Conservation (phyloP, 371 early-diverging fungal genomes). For the Saksenaea vasiformis region DNA sequence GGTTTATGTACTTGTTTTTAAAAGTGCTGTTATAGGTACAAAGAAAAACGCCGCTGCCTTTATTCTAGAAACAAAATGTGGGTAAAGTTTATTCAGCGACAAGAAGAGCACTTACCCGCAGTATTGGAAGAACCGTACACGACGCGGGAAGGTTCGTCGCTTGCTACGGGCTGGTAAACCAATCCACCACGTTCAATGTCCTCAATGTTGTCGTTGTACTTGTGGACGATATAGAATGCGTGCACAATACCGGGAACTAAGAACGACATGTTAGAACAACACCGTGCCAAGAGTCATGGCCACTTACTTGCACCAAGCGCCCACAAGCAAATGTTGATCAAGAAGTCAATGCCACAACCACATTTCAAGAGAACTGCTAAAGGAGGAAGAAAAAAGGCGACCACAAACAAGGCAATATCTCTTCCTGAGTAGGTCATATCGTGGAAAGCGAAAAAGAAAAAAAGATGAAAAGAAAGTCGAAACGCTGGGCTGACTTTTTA, state of each 20-base stretch:
- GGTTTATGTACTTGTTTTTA: too few relatives aligned
- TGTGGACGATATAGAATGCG: slow-evolving; percentile 54
- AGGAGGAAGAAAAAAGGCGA: slow-evolving; percentile 77
- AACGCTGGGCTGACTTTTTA: not conserved
- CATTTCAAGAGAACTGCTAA: slow-evolving; percentile 63
- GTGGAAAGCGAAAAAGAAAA: slow-evolving; percentile 7
- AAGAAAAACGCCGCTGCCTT: too few relatives aligned
- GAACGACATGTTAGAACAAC: not conserved
- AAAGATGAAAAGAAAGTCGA: slow-evolving; percentile 3
- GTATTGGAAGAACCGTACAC: slow-evolving; percentile 28
- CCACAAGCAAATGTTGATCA: slow-evolving; percentile 70
- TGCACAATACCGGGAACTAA: slow-evolving; percentile 54
- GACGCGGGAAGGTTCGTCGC: slow-evolving; percentile 35
- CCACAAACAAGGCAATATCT: slow-evolving; percentile 57
- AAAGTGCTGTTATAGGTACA: too few relatives aligned
- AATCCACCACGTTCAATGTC: slow-evolving; percentile 49
- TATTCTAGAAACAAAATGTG: too few relatives aligned
- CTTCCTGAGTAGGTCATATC: slow-evolving; percentile 51
- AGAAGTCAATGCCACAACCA: slow-evolving; percentile 66
- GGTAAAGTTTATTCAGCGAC: too few relatives aligned
- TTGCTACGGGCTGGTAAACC: slow-evolving; percentile 38
- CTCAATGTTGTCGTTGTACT: slow-evolving; percentile 47
- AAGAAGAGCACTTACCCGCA: not conserved
- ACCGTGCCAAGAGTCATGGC: not conserved
- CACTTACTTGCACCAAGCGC: slow-evolving; percentile 54